Base-by-base conservation (phyloP, 371 early-diverging fungal species). In the Mucor lusitanicus region DNA sequence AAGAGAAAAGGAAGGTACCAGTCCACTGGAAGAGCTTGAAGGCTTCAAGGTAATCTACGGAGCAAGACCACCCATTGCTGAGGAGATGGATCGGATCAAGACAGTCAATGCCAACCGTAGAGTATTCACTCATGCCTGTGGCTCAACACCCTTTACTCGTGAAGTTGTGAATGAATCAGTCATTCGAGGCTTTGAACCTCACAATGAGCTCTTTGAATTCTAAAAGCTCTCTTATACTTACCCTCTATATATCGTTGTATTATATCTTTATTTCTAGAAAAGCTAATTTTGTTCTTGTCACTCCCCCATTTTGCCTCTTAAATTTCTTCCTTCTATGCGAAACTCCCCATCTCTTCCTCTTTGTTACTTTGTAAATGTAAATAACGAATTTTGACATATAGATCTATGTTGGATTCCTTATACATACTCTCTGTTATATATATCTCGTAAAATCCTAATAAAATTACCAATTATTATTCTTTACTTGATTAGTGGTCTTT, bases 151-250 rank as follows among this genome's bases (percentile, higher is more conserved):
- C 4, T 79, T 81, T 54, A 81, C 77, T 64, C 46, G 72, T 40
- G 23, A 46, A 8, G 75, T 81, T 3, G 55, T 73, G 30, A 81
- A 81, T 42, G 64, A 69, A 56, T 79, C 75, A 17, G 58, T 75
- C 23, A 61, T 65, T 3, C 70, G 64, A 37, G 65, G 68, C 33
- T 81, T 79, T 74, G 55, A 66, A 15, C 62, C 61, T 37, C 82
- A 81, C 50, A 75, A 74, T 39, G 82, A 81, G 71, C 76, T 77
- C 39, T 81, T 81, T 64, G 82, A 81, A 33, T 79, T 81, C 55
- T 81, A 75, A 53, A 75, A 33, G 30, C 17, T n/a, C 37, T 25
- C 15, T 54, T 5, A 17, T 6, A 1, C 54, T 25, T 21, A 19
- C 46, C 19, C 19, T 5, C 21, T 46, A n/a, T 46, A 46, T 19